These are phyloP conservation scores for Puccinia polysora DNA, from an alignment of 1,284 basidiomycete species.

Conservation along the genomic window DNA sequence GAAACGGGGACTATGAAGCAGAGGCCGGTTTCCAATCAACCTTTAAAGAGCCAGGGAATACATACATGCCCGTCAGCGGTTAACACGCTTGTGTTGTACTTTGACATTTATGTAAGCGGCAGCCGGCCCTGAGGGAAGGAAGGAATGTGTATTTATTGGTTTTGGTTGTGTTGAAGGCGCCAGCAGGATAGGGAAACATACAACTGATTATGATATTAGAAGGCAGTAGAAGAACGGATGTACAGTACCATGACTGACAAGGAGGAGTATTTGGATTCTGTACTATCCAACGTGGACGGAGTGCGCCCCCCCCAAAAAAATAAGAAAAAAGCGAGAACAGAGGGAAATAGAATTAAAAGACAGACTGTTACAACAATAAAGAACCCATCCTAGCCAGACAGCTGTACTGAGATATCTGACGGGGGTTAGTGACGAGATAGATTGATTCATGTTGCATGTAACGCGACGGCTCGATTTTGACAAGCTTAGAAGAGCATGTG, in stretches of 20 bases:
- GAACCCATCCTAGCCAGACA: conserved; percentile 12
- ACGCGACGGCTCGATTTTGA: conserved; percentile 23
- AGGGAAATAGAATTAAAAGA: background rate
- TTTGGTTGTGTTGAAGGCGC: conserved; percentile 12
- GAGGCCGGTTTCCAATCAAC: too few species aligned
- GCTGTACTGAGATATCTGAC: conserved; percentile 15
- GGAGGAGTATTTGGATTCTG: background rate
- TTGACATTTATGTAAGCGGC: too few species aligned
- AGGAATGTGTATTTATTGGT: too few species aligned
- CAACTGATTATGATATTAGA: background rate
- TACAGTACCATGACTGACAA: conserved; percentile 18
- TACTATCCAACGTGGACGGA: conserved; percentile 22
- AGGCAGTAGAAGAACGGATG: conserved; percentile 18
- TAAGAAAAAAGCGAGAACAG: background rate
- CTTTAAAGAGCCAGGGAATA: too few species aligned
- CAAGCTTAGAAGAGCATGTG: conserved; percentile 29
- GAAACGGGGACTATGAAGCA: too few species aligned
- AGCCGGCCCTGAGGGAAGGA: too few species aligned
- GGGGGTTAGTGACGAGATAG: conserved; percentile 26
- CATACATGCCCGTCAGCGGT: too few species aligned
- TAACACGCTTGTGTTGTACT: too few species aligned
- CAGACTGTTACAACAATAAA: background rate
- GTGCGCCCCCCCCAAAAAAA: too few species aligned
- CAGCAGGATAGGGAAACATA: conserved; percentile 11
- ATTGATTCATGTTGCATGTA: conserved; percentile 22